Evolutionary conservation across 179 eudicot species (phyloP), one percentile per base, ranked within the genome.

Genomic region (Pouteria campechiana): DNA sequence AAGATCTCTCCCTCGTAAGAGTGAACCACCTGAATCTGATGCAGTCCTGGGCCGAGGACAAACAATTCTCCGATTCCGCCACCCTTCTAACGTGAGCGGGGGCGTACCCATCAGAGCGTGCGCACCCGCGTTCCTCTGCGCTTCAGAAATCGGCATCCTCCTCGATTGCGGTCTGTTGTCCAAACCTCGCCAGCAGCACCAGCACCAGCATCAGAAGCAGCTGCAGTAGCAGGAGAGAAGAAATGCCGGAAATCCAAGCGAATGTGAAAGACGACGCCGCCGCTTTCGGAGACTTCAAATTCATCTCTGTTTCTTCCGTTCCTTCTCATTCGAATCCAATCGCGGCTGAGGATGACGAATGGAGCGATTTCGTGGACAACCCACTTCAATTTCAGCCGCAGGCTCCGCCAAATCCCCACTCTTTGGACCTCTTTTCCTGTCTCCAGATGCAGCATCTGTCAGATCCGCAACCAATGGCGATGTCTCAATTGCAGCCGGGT

Each of bases 331-430:
- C 52, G 37, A 37, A 40, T 7, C 55, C 37, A 32, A 49, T 23
- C 74, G 33, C 55, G 37, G 43, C 33, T 37, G 54, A 54, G 33
- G 77, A 69, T 41, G 77, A 79, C 41, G 77, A 66, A n/a, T 83
- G 85, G 89, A 72, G 74, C 11, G 82, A 83, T 63, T 76, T 79
- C 46, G 62, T 72, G 3, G 49, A 68, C 54, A 35, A 58, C 29
- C 52, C 73, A 5, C 50, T 32, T 30, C 62, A 57, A 53, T 62
- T 51, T 37, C 42, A 41, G 6, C 41, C 35, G 25, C 52, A 63
- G 53, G 2, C 23, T 58, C 55, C 41, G 12, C 28, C 48, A 46
- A 44, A 25, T 41, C 53, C 1, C 30, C 25, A 33, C 30, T 59
- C 25, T 29, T 41, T 41, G 51, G 56, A 35, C 58, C 69, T 28